Evolutionary conservation across 2,329 filamentous ascomycete species (phyloP), one percentile per base, ranked within the genome.

Genomic region (Hypoxylon sp.): DNA sequence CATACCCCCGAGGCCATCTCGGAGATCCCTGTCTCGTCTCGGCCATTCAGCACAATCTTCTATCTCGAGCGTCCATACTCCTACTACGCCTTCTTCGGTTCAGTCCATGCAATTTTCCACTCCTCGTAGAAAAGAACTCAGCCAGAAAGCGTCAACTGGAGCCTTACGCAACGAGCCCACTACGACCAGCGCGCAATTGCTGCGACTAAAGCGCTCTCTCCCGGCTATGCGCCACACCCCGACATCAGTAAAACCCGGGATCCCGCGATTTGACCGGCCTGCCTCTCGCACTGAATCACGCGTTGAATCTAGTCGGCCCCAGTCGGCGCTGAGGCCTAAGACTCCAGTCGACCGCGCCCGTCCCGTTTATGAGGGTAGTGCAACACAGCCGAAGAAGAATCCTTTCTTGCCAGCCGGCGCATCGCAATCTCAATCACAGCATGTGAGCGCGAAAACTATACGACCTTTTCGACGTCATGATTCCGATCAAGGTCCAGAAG

Each of bases 341-440:
- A 93, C 92, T 1, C 91, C 92, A 0, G 83, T 90, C 7, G 91
- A 93, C 61, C 85, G 87, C 26, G 77, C 77, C 57, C 82, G 87
- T 12, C 78, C 82, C 4, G 75, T 79, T 36, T 78, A 81, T 30
- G 87, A 88, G 62, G 85, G 82, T 68, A 79, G 83, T 61, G 82
- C 81, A 62, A 79, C 83, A n/a, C 80, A 83, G 64, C 77, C 80
- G 20, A 84, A 88, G 67, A 90, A 89, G 77, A 82, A 86, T 53
- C 87, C 94, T 6, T 97, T 97, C 74, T 79, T 97, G 46, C 92
- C 93, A 28, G 90, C 92, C 42, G 93, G 93, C 30, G 85, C 85
- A 28, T 90, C 91, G 11, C 87, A 87, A 66, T 85, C 87, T 20
- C 91, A 93, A 75, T 93, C 92, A 9, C 91, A 97, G 69, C 91